Evolutionary conservation across 192 early-diverging fungal genomes (phyloP).

Genomic region (Mortierella alpina): DNA sequence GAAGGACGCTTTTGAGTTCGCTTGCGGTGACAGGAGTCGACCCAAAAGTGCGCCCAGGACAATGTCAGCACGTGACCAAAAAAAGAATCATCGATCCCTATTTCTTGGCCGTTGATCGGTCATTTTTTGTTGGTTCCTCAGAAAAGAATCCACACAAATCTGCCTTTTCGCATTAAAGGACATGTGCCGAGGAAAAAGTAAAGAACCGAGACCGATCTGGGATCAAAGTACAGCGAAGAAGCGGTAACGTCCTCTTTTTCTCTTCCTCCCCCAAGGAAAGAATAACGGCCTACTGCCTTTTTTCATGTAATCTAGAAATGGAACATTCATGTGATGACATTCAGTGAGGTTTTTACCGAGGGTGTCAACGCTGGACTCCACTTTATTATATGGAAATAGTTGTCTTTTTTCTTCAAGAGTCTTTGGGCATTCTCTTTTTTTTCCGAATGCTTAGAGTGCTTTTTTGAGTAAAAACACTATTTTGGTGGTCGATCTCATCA

Average conservation of each 20-base stretch:
- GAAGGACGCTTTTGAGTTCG: too few relatives aligned
- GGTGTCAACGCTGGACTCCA: slow-evolving; percentile 52
- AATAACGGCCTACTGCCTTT: not conserved
- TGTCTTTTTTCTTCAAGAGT: not conserved
- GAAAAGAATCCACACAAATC: slow-evolving; percentile 50
- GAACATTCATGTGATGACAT: slow-evolving; percentile 28
- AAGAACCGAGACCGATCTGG: slow-evolving; percentile 38
- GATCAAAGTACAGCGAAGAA: slow-evolving; percentile 9
- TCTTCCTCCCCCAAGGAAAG: not conserved
- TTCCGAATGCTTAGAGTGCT: slow-evolving; percentile 26
- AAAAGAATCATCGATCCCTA: not conserved
- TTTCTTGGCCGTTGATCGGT: not conserved
- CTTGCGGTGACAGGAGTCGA: too few relatives aligned
- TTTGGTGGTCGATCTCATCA: slow-evolving; percentile 35
- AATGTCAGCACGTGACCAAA: not conserved
- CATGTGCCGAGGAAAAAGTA: slow-evolving; percentile 49
- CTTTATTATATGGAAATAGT: slow-evolving; percentile 26
- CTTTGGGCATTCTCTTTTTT: slow-evolving; percentile 23
- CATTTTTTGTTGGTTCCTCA: slow-evolving; percentile 6
- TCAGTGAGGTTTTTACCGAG: slow-evolving; percentile 50
- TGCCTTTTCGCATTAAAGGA: slow-evolving; percentile 56
- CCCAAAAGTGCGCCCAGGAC: too few relatives aligned
- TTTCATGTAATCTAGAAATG: slow-evolving; percentile 37
- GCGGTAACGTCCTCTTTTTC: not conserved
- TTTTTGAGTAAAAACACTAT: slow-evolving; percentile 32